Base-by-base conservation (phyloP, 2,329 filamentous ascomycete species). In the Cladophialophora yegresii region DNA sequence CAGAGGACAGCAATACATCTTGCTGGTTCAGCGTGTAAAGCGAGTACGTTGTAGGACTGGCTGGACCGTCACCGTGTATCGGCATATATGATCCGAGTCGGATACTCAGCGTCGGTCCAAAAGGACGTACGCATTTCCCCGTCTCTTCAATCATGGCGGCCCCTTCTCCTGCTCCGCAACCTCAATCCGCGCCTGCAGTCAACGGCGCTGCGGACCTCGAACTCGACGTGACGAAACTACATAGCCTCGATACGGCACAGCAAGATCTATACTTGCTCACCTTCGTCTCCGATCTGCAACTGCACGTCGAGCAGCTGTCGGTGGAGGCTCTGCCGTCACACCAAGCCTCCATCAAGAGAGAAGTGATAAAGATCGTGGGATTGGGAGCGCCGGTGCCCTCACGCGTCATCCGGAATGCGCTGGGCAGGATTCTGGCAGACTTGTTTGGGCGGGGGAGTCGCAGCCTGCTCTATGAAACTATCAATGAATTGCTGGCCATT, bases 241-340 rank as follows among this genome's bases (percentile, higher is more conserved):
- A 96, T 77, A 85, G 90, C 58, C 86, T 98, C 54, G 91, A 93
- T 50, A 87, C 91, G 60, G 95, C 99, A 79, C 95, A 99, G 77
- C 95, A 99, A 78, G 93, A 97, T 73, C 86, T 99, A 12, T 96
- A 95, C 77, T 85, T 99, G 67, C 84, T 99, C 65, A 96, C 89
- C 28, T 97, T 96, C 75, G 89, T 93, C 40, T 89, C 92, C 30
- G 87, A 89, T 66, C 83, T 99, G 62, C 89, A 87, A 67, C 89
- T 89, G 71, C 90, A 97, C 82, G 90, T 96, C 51, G 83, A 87
- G 60, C 81, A 81, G 16, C 84, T 98, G 54, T 85, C 87, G 59
- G 83, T 87, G 67, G 91, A 96, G 71, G 90, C 90, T 74, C 90
- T 93, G 70, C 93, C 91, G 23, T 86, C 90, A 12, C 90, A 97